Percentiles rank a stretch among this genome's conserved stretches.
Evolutionary conservation across 805 yeast species (phyloP).

Genomic region (Monosporozyma siamensis): DNA sequence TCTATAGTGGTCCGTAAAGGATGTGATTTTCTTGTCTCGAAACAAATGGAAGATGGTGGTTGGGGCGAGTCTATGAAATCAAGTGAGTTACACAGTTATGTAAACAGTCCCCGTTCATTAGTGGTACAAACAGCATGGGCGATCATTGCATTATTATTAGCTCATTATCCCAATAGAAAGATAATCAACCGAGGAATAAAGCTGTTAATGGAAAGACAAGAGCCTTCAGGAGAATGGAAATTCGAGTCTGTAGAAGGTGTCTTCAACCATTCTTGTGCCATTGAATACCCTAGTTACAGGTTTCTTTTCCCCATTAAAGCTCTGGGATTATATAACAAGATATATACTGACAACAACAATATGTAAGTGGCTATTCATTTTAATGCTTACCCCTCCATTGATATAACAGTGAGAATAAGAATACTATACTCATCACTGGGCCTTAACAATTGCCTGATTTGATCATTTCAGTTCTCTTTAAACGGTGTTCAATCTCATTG

Average conservation of each 20-base stretch:
- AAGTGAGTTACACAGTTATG: conserved; percentile 71
- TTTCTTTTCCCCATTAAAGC: conserved; percentile 90
- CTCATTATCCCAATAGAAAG: conserved; percentile 62
- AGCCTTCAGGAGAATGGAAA: conserved; percentile 71
- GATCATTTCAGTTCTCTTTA: no score
- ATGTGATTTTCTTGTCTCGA: conserved; percentile 70
- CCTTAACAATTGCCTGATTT: no score
- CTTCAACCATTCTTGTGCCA: conserved; percentile 87
- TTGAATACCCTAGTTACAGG: conserved; percentile 91
- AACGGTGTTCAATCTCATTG: no score
- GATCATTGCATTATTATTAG: conserved; percentile 67
- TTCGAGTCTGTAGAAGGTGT: conserved; percentile 89
- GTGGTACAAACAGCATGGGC: conserved; percentile 95
- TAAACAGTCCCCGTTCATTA: conserved; percentile 50
- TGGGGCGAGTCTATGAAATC: conserved; percentile 96
- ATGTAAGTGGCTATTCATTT: no score
- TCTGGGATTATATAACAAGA: conserved; percentile 53
- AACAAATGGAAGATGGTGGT: conserved; percentile 85
- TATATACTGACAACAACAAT: neutral
- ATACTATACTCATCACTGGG: no score
- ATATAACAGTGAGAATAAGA: no score
- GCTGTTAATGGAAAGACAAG: conserved; percentile 58
- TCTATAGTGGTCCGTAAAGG: conserved; percentile 58
- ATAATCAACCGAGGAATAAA: conserved; percentile 56
- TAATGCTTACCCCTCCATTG: no score